A percentile compares a stretch with the other conserved stretches of the same genome.
Conservation (phyloP, 75 land plant species). For the Chamaecyparis obtusa region DNA sequence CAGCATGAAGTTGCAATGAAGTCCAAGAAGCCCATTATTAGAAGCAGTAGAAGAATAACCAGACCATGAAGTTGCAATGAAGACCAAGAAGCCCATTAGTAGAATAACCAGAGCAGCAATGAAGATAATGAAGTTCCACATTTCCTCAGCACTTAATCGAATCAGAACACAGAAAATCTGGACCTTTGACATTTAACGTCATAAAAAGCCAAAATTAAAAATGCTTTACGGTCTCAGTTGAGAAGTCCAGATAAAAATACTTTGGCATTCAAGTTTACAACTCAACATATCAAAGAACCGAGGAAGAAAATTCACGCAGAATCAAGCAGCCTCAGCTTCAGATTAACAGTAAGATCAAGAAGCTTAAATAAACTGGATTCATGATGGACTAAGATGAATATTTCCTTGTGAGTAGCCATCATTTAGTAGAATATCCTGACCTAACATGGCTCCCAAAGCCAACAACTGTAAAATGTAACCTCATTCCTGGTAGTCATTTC, state of each 20-base stretch:
- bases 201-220: constrained; percentile 1
- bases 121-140: constrained; percentile 15
- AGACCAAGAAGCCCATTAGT: constrained; percentile 14
- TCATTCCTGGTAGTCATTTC: background rate
- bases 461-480: constrained; percentile 4
- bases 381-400: constrained; percentile 1
- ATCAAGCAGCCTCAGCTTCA: constrained; percentile 15
- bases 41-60: constrained; percentile 6
- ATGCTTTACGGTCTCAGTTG: constrained; percentile 7
- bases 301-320: constrained; percentile 5
- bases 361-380: constrained; percentile 11
- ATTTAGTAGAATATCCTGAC: constrained; percentile 10
- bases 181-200: background rate
- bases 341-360: constrained; percentile 8
- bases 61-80: constrained; percentile 9
- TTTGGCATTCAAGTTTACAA: background rate
- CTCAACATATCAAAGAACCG: background rate
- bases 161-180: background rate
- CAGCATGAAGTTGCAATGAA: constrained; percentile 14
- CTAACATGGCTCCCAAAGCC: constrained; percentile 12
- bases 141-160: constrained; percentile 9
- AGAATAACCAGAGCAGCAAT: constrained; percentile 14
- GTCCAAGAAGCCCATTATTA: constrained; percentile 15
- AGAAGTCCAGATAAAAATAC: background rate
- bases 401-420: constrained; percentile 6